Evolutionary conservation across 129 eudicot genomes (phyloP).

Genomic region (Pseudognaphalium luteoalbum): DNA sequence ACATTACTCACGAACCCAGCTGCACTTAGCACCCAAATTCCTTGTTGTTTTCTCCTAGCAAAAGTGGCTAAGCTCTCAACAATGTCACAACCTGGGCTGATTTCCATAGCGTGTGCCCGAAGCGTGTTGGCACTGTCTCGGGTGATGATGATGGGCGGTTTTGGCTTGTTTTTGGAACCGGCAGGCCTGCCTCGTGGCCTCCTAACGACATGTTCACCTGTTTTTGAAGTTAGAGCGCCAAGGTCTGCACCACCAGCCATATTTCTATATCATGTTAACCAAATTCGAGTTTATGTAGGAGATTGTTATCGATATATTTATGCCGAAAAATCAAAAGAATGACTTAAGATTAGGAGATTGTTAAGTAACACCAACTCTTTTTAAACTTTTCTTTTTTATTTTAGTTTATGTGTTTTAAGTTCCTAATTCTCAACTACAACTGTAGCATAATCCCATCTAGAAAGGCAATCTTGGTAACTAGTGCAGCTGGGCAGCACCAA

Average conservation of each 20-base stretch:
- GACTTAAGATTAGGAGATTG: slow-evolving; percentile 62
- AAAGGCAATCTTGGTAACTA: slow-evolving; percentile 11
- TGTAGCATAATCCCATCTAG: slow-evolving; percentile 11
- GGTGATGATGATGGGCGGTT: slow-evolving; percentile 68
- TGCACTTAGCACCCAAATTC: slow-evolving; percentile 58
- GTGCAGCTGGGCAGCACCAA: background rate
- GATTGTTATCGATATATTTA: slow-evolving; percentile 32
- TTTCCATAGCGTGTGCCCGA: slow-evolving; percentile 71
- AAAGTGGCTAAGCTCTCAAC: slow-evolving; percentile 53
- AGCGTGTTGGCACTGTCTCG: slow-evolving; percentile 68
- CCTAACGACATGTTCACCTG: slow-evolving; percentile 36
- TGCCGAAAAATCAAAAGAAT: slow-evolving; percentile 48
- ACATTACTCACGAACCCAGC: slow-evolving; percentile 66
- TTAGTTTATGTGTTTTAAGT: slow-evolving; percentile 26
- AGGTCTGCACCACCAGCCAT: slow-evolving; percentile 52
- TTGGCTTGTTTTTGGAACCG: slow-evolving; percentile 74
- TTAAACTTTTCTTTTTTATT: background rate
- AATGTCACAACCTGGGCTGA: slow-evolving; percentile 56
- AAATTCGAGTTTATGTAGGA: slow-evolving; percentile 49
- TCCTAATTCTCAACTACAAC: slow-evolving; percentile 52
- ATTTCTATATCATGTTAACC: background rate
- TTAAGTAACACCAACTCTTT: slow-evolving; percentile 50
- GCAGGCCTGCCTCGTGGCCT: slow-evolving; percentile 76
- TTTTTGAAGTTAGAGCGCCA: slow-evolving; percentile 5
- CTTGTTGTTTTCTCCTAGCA: slow-evolving; percentile 59